Conservation (phyloP, 345 rosid genomes). For the Laguncularia racemosa region DNA sequence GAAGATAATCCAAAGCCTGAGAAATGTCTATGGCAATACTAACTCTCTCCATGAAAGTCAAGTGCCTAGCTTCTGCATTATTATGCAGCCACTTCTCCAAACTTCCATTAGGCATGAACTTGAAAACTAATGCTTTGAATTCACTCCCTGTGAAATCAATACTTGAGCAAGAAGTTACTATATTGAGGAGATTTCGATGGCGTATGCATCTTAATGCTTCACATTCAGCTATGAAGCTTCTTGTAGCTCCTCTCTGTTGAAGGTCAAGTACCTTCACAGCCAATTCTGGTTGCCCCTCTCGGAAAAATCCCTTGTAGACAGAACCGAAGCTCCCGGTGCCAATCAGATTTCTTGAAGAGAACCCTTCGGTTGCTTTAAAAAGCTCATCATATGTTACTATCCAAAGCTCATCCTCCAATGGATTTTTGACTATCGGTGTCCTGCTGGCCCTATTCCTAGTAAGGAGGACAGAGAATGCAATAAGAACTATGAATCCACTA, state of each 20-base stretch:
- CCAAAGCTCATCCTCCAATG: slow-evolving; percentile 1
- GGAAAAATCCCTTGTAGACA: slow-evolving; percentile 24
- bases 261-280: slow-evolving; percentile 31
- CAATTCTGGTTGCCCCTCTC: neutral
- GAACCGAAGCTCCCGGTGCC: slow-evolving; percentile 28
- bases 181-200: slow-evolving; percentile 44
- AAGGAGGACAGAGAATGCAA: neutral
- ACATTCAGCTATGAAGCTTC: slow-evolving; percentile 43
- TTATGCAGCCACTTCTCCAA: slow-evolving; percentile 36
- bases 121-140: slow-evolving; percentile 42
- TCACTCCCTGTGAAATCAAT: slow-evolving; percentile 32
- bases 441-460: slow-evolving; percentile 1
- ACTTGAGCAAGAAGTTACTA: slow-evolving; percentile 45
- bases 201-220: slow-evolving; percentile 27
- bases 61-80: slow-evolving; percentile 8
- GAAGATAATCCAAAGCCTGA: slow-evolving; percentile 25
- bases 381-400: slow-evolving; percentile 22
- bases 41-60: slow-evolving; percentile 25
- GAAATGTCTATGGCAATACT: slow-evolving; percentile 27
- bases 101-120: slow-evolving; percentile 43
- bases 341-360: slow-evolving; percentile 18
- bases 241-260: slow-evolving; percentile 27
- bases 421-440: neutral
- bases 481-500: slow-evolving; percentile 1
- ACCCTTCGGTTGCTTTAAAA: slow-evolving; percentile 21